These are phyloP conservation scores for Zasmidium citrigriseum DNA, from an alignment of 2,329 filamentous ascomycete genomes.

Conservation along the genomic window DNA sequence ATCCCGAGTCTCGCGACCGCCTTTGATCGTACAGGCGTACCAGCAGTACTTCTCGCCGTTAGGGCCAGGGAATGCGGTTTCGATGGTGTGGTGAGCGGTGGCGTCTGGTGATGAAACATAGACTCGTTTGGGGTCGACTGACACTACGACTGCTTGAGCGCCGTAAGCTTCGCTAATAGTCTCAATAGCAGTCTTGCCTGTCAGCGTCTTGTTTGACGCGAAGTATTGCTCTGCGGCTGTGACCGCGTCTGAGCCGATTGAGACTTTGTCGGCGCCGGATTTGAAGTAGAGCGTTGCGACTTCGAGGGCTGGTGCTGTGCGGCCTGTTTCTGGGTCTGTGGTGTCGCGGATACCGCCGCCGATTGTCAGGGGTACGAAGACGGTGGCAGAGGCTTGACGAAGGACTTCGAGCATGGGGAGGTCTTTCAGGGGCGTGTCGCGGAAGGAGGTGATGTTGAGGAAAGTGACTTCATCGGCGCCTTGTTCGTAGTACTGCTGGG, in stretches of 20 bases:
- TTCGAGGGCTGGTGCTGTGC: conserved; percentile 82
- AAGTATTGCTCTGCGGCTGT: conserved; percentile 91
- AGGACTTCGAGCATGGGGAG: conserved; percentile 95
- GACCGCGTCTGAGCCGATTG: conserved; percentile 93
- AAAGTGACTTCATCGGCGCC: conserved; percentile 97
- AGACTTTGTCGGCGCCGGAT: conserved; percentile 95
- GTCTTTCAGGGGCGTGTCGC: conserved; percentile 89
- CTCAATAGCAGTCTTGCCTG: conserved; percentile 88
- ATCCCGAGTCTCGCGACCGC: conserved; percentile 90
- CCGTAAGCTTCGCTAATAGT: conserved; percentile 92
- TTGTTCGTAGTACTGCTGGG: conserved; percentile 89
- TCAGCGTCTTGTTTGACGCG: conserved; percentile 65
- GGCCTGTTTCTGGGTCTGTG: conserved; percentile 77
- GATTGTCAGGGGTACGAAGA: conserved; percentile 94
- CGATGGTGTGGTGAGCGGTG: conserved; percentile 74
- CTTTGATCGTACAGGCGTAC: conserved; percentile 98
- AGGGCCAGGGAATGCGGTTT: conserved; percentile 69
- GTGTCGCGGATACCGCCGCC: conserved; percentile 95
- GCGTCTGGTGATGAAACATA: conserved; percentile 72
- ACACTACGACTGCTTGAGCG: conserved; percentile 94
- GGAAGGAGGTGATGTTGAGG: conserved; percentile 96
- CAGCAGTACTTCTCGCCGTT: conserved; percentile 82
- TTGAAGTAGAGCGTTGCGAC: conserved; percentile 98
- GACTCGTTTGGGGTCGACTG: conserved; percentile 87
- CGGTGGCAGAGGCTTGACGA: conserved; percentile 79